Evolutionary conservation across 2,329 filamentous ascomycete genomes (phyloP), one percentile per base, ranked within the genome.

Genomic region (Aureobasidium mangrovei): DNA sequence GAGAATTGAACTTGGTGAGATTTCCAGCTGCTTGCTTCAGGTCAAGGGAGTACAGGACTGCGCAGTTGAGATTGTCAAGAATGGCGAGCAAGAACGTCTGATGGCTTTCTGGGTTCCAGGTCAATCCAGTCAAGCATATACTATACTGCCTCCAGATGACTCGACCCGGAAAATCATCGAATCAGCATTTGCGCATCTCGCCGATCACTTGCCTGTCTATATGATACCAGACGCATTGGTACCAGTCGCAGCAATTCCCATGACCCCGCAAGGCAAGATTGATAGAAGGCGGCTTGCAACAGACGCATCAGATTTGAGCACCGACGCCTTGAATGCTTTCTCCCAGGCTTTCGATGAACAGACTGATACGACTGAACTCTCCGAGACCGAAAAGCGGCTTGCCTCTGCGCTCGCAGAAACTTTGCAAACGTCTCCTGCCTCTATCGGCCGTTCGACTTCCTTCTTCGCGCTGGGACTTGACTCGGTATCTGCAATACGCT

Each of bases 381-480:
- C 78, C 0, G 61, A 72, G 0, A 63, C 71, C 4, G 88, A 95
- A 63, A 63, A 58, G 1, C 59, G 64, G 0, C 74, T 94, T 53
- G 80, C 79, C 1, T 59, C 72, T 0, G 70, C 77, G 1, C 68
- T 94, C 5, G 72, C 79, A 0, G 61, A 73, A 4, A 70, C 77
- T 0, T 72, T 84, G 1, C 64, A 70, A 0, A 64, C 80, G 0
- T 63, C 77, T 0, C 55, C 64, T 3, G 60, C 65, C 1, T 68
- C 73, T 0, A 74, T 95, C 36, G 71, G 69, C 7, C 78, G 79
- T 32, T 83, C 83, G 70, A 84, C 82, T 0, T 88, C 89, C 0
- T 85, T 95, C 57, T 83, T 85, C 54, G 80, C 78, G n/a, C 68
- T 95, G 2, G 91, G 91, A 0, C 67, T 96, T 4, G 89, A 95